Evolutionary conservation across 768 basidiomycete species (phyloP), one percentile per base, ranked within the genome.

Genomic region (Collybiopsis confluens): DNA sequence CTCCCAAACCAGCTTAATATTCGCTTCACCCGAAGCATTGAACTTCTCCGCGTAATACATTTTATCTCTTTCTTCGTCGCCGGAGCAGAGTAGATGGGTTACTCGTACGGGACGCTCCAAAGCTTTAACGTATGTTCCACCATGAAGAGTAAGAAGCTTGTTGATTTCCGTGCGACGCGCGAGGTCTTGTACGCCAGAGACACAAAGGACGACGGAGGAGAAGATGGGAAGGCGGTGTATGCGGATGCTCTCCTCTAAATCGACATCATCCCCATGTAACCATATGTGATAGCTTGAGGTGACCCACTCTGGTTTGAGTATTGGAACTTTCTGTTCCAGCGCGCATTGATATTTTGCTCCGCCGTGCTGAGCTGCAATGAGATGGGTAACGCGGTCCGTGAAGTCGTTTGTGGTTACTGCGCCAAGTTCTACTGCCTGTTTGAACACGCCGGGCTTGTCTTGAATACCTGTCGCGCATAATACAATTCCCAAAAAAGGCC

Each of bases 331-430:
- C 45, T 85, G 79, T 64, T 88, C 83, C 20, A 97, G 78, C 64
- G 73, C 55, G 53, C 90, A 93, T 68, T 65, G 73, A 65, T 97
- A 96, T 63, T 98, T 98, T 11, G 86, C 80, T 20, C 92, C 85
- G 2, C 89, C 90, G 61, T 90, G 85, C n/a, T 74, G 76, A n/a
- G 69, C 71, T 0, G 93, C 91, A 38, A 98, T 75, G 20, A 98
- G 78, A 72, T 96, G 93, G 0, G 92, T 95, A n/a, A 90, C 87
- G 43, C 75, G 75, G 64, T 92, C 87, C 0, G 92, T 98, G 57
- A 96, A 85, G 45, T 90, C 86, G 28, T 70, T 78, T 15, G 81
- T 76, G 41, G 80, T 75, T 3, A 69, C 70, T 24, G 91, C 94
- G 10, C 94, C 94, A 13, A 97, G 84, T 59, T 93, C 87, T 21